A percentile compares a stretch with the other conserved stretches of the same genome.
Conservation (phyloP, 805 yeast genomes). For the Blastobotrys muscicola region DNA sequence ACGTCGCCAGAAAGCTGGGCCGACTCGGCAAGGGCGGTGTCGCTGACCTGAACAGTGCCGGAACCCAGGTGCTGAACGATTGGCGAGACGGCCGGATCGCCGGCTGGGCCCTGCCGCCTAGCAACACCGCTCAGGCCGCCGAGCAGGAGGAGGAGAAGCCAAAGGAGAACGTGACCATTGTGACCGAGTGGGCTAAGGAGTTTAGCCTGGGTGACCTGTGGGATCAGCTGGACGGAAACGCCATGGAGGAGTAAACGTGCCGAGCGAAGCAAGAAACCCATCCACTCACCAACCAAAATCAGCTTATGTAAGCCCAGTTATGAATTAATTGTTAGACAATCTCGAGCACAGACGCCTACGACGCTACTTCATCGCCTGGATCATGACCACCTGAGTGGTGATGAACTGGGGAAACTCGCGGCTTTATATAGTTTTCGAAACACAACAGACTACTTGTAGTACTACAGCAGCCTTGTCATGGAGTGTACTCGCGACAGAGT, state of each 20-base stretch:
- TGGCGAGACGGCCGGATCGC: constrained; percentile 95
- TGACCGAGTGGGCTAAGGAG: constrained; percentile 86
- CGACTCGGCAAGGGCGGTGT: constrained; percentile 88
- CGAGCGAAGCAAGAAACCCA: too few relatives aligned
- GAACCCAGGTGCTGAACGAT: constrained; percentile 71
- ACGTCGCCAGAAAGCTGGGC: constrained; percentile 87
- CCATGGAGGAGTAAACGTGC: constrained; percentile 4
- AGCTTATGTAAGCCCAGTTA: neutral
- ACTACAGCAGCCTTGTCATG: too few relatives aligned
- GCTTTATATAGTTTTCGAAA: too few relatives aligned
- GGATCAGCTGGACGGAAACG: constrained; percentile 14
- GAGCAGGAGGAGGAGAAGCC: constrained; percentile 30
- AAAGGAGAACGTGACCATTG: constrained; percentile 63
- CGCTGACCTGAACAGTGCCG: constrained; percentile 83
- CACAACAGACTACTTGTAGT: too few relatives aligned
- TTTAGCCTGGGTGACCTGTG: constrained; percentile 84
- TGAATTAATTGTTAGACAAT: neutral
- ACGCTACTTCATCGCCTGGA: too few relatives aligned
- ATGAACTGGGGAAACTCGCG: too few relatives aligned
- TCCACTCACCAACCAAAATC: too few relatives aligned
- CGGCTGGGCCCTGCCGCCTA: constrained; percentile 75
- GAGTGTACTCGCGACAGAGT: too few relatives aligned
- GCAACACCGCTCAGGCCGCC: constrained; percentile 29
- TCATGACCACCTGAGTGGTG: too few relatives aligned
- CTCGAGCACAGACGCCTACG: too few relatives aligned